These are phyloP conservation scores for Phytophthora ohioensis DNA, from an alignment of 352 stramenopile species.

Conservation along the genomic window DNA sequence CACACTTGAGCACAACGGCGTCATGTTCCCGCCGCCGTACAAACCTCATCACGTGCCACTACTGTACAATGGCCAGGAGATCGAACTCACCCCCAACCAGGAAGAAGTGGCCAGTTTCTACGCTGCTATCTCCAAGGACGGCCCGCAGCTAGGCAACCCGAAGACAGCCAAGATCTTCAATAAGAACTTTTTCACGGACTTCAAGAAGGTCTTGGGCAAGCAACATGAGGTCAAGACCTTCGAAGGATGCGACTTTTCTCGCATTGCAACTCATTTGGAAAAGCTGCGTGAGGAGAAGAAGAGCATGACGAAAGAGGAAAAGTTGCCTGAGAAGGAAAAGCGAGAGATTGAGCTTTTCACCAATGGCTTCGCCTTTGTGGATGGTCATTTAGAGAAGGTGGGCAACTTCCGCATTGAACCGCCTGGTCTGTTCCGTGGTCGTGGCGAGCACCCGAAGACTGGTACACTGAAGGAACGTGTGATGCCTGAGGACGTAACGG, in stretches of 20 bases:
- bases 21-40: slow-evolving; percentile 98
- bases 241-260: slow-evolving; percentile 97
- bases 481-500: slow-evolving; percentile 95
- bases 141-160: slow-evolving; percentile 97
- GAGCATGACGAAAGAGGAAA: slow-evolving; percentile 97
- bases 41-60: slow-evolving; percentile 96
- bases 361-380: slow-evolving; percentile 97
- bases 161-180: slow-evolving; percentile 99
- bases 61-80: slow-evolving; percentile 93
- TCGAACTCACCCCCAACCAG: slow-evolving; percentile 95
- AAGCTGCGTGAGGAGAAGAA: slow-evolving; percentile 95
- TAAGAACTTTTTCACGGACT: slow-evolving; percentile 99
- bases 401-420: slow-evolving; percentile 98
- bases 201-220: slow-evolving; percentile 92
- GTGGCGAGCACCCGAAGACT: slow-evolving; percentile 99
- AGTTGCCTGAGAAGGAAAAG: slow-evolving; percentile 86
- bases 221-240: slow-evolving; percentile 96
- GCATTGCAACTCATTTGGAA: slow-evolving; percentile 94
- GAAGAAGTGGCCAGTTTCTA: slow-evolving; percentile 97
- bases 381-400: slow-evolving; percentile 98
- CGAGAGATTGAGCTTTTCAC: slow-evolving; percentile 94
- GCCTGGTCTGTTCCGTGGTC: slow-evolving; percentile 97
- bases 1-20: slow-evolving; percentile 99
- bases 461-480: slow-evolving; percentile 98
- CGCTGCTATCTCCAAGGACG: slow-evolving; percentile 96